Evolutionary conservation across 176 grass and related monocot genomes (phyloP).

Genomic region (Carex myosuroides): DNA sequence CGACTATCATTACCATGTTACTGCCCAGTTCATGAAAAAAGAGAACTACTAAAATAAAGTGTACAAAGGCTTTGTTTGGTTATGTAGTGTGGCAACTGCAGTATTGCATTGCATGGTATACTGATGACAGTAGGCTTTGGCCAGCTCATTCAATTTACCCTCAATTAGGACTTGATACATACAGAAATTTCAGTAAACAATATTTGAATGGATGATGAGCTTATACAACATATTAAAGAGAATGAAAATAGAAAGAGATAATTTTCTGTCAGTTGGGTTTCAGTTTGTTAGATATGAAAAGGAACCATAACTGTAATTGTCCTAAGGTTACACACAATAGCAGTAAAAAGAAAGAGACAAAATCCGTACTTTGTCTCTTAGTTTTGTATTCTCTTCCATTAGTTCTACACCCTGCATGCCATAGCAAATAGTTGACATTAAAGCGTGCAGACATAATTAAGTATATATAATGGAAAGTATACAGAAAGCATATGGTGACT

Average conservation of each 20-base stretch:
- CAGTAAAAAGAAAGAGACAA: not conserved
- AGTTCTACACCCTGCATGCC: conserved; percentile 41
- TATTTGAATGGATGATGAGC: not conserved
- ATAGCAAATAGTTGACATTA: not conserved
- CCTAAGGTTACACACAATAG: not conserved
- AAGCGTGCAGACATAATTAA: not conserved
- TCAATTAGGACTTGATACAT: not conserved
- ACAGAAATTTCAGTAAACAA: too few species aligned
- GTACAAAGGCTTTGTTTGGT: too few species aligned
- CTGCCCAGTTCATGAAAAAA: not conserved
- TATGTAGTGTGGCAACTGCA: not conserved
- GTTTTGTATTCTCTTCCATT: conserved; percentile 67
- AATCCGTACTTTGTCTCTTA: conserved; percentile 53
- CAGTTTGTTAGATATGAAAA: not conserved
- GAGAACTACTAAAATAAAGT: not conserved
- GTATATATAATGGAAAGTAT: not conserved
- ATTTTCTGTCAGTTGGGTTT: not conserved
- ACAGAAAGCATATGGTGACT: not conserved
- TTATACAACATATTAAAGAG: not conserved
- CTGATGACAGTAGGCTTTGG: not conserved
- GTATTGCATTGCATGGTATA: not conserved
- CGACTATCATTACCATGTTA: conserved; percentile 33
- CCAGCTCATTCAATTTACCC: not conserved
- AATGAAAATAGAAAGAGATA: not conserved
- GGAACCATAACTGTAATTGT: not conserved